Percentiles rank a stretch among this genome's conserved stretches.
These are phyloP conservation scores for Suillus subalutaceus DNA, from an alignment of 768 basidiomycete genomes.

Conservation along the genomic window DNA sequence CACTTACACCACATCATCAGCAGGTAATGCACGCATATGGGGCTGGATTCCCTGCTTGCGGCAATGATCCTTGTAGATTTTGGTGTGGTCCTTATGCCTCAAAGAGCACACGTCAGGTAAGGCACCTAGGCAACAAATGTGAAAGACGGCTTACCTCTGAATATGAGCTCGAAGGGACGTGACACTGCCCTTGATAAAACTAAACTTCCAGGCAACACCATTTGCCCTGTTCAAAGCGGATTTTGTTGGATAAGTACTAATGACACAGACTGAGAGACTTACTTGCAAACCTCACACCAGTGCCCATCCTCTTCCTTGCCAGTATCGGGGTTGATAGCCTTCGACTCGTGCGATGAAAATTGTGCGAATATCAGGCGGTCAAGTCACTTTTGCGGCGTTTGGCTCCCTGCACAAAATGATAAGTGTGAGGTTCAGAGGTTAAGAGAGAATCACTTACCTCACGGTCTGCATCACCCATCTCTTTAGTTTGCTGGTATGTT, in stretches of 20 bases:
- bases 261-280: too few species aligned
- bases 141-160: neutral
- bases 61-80: neutral
- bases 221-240: neutral
- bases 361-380: neutral
- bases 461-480: too few species aligned
- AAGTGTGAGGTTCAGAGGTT: too few species aligned
- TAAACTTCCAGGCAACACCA: neutral
- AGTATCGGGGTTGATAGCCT: neutral
- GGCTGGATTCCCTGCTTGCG: neutral
- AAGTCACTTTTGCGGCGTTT: too few species aligned
- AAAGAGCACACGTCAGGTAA: too few species aligned
- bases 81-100: neutral
- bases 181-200: neutral
- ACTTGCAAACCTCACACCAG: neutral
- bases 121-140: too few species aligned
- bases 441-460: too few species aligned
- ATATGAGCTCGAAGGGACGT: neutral
- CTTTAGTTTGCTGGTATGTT: too few species aligned
- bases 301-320: neutral
- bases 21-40: neutral
- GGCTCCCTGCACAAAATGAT: too few species aligned
- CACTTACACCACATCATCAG: neutral
- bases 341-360: neutral
- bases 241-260: too few species aligned